Conservation (phyloP, 2,329 filamentous ascomycete species). For the Furcasterigmium sp. region DNA sequence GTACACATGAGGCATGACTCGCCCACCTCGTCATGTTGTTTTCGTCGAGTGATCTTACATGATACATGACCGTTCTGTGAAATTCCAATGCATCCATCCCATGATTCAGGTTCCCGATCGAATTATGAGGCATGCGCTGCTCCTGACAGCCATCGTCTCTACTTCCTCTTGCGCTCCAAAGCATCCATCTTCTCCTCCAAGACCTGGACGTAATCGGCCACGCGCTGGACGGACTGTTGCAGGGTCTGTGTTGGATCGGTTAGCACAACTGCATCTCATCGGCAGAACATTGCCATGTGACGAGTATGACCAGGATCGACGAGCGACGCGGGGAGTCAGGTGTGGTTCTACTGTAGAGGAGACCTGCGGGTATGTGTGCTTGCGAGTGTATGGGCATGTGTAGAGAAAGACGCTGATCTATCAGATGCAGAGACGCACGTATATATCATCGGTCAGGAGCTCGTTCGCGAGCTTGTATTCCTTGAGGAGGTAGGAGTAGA, state of each 20-base stretch:
- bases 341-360: background rate
- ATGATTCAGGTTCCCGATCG: too few species aligned
- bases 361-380: background rate
- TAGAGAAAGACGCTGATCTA: slow-evolving; percentile 9
- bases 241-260: slow-evolving; percentile 32
- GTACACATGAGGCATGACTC: too few species aligned
- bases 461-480: slow-evolving; percentile 94
- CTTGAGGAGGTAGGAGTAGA: slow-evolving; percentile 89
- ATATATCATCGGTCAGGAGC: slow-evolving; percentile 90
- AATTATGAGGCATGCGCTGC: too few species aligned
- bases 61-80: too few species aligned
- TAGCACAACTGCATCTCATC: background rate
- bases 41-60: too few species aligned
- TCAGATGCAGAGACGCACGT: slow-evolving; percentile 61
- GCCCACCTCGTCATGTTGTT: too few species aligned
- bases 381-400: background rate
- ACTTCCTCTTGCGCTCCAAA: slow-evolving; percentile 63
- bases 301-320: too few species aligned
- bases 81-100: too few species aligned
- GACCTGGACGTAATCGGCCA: slow-evolving; percentile 76
- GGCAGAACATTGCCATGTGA: too few species aligned
- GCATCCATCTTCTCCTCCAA: slow-evolving; percentile 76
- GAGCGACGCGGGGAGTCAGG: background rate
- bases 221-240: slow-evolving; percentile 78
- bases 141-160: too few species aligned